A percentile compares a stretch with the other conserved stretches of the same genome.
phyloP scores from a whole-genome alignment of 768 basidiomycete genomes.

The Brasilioporus rufonigricans region DNA sequence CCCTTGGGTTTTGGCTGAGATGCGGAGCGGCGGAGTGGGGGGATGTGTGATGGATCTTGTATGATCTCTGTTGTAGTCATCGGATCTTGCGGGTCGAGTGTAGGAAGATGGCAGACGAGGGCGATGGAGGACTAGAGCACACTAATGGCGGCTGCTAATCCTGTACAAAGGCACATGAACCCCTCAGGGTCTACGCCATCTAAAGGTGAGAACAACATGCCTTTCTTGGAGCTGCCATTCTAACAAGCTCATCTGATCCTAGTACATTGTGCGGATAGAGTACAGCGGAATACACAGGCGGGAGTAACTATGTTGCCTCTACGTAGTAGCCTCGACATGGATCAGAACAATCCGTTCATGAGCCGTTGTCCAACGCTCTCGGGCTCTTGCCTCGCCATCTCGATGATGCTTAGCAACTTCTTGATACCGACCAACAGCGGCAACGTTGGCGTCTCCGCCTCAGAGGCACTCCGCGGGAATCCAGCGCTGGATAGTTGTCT shows the following conservation, averaged over 20 bases:
- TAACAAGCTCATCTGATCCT: no score
- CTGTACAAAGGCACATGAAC: background rate
- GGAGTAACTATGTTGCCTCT: background rate
- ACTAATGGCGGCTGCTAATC: background rate
- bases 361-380: constrained; percentile 75
- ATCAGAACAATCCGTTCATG: constrained; percentile 52
- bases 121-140: background rate
- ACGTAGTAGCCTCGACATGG: background rate
- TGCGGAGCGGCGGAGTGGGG: constrained; percentile 57
- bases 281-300: background rate
- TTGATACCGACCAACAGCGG: constrained; percentile 86
- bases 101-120: background rate
- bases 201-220: constrained; percentile 24
- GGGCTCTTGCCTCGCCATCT: constrained; percentile 97
- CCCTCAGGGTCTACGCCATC: constrained; percentile 8
- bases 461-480: constrained; percentile 43
- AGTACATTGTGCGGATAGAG: background rate
- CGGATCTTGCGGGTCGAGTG: background rate
- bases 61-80: constrained; percentile 33
- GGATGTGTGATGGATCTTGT: constrained; percentile 42
- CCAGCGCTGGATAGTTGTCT: constrained; percentile 72
- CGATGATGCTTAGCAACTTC: constrained; percentile 84
- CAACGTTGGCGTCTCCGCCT: constrained; percentile 43
- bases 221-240: constrained; percentile 12
- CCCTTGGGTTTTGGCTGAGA: constrained; percentile 80